These are phyloP conservation scores for Pleurotus tuoliensis DNA, from an alignment of 768 basidiomycete species.

Conservation along the genomic window DNA sequence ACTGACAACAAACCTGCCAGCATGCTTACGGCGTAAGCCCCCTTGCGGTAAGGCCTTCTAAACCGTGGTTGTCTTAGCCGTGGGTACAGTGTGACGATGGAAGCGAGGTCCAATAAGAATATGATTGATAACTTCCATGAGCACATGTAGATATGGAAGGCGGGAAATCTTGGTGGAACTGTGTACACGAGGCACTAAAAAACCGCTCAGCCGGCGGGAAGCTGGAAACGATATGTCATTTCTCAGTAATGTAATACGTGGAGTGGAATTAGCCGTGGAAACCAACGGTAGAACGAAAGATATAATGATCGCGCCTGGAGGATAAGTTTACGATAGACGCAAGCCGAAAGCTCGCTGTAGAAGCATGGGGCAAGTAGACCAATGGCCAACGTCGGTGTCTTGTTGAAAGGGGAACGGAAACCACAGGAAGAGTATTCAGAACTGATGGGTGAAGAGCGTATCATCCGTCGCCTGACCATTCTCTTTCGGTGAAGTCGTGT, in stretches of 20 bases:
- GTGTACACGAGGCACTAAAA: neutral
- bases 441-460: constrained; percentile 63
- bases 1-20: neutral
- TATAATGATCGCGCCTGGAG: too few relatives aligned
- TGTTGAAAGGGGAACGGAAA: neutral
- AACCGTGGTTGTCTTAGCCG: neutral
- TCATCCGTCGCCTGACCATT: constrained; percentile 31
- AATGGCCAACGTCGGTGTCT: neutral
- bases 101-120: neutral
- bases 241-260: too few relatives aligned
- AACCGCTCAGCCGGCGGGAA: neutral
- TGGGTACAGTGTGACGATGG: neutral
- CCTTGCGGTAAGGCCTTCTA: neutral
- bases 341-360: too few relatives aligned
- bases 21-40: neutral
- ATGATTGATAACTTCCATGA: neutral
- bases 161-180: neutral
- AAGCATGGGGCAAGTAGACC: neutral
- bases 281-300: too few relatives aligned
- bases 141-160: neutral
- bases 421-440: constrained; percentile 29
- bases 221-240: neutral
- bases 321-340: too few relatives aligned
- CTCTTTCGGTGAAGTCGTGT: constrained; percentile 8
- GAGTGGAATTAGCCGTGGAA: too few relatives aligned